Conservation (phyloP, 306 rosid species). For the Corylus americana region DNA sequence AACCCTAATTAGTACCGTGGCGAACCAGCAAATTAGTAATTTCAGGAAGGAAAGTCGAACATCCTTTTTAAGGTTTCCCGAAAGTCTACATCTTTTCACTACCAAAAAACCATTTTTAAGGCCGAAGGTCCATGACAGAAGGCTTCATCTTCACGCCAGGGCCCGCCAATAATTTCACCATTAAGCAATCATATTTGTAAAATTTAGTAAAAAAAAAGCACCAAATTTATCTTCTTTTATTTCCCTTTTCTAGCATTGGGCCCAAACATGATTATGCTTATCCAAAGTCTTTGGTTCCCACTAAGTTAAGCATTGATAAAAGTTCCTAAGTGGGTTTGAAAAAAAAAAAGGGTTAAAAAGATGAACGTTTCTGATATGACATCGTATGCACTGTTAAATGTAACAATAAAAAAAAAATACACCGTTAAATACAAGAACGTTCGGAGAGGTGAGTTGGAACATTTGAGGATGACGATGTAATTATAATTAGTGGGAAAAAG, state of each 20-base stretch:
- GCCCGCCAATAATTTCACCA: constrained; percentile 4
- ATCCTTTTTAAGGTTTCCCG: neutral
- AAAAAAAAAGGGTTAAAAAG: neutral
- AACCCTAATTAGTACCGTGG: neutral
- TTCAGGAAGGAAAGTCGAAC: neutral
- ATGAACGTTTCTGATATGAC: too few relatives aligned
- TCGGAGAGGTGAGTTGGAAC: too few relatives aligned
- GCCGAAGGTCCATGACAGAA: neutral
- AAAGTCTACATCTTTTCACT: neutral
- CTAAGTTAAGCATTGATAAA: neutral
- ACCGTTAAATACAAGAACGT: too few relatives aligned
- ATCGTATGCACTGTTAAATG: too few relatives aligned
- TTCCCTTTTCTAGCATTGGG: neutral
- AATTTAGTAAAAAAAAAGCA: neutral
- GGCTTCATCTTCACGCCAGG: neutral
- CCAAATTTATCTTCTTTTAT: neutral
- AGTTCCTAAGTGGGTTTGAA: neutral
- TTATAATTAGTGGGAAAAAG: too few relatives aligned
- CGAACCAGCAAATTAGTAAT: neutral
- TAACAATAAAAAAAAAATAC: neutral
- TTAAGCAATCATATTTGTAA: neutral
- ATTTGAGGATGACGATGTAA: neutral
- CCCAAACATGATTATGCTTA: neutral
- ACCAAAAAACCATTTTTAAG: neutral
- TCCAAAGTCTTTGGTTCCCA: constrained; percentile 4